A percentile compares a stretch with the other conserved stretches of the same genome.
Evolutionary conservation across 306 rosid species (phyloP).

Genomic region (Gleditsia sinensis): DNA sequence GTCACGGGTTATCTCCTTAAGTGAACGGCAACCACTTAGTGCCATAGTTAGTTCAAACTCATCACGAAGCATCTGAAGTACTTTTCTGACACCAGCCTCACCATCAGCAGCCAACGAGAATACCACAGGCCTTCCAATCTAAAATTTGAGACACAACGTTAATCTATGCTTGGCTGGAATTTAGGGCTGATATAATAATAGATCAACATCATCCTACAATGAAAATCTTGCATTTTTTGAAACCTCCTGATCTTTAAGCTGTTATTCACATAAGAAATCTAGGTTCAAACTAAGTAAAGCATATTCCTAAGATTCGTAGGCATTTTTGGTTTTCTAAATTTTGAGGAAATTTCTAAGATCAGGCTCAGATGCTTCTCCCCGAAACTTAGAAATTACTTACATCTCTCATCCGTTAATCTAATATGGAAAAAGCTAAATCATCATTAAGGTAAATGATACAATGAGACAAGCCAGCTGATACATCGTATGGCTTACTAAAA

Average conservation of each 20-base stretch:
- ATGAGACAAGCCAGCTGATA: neutral
- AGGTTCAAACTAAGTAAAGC: too few relatives aligned
- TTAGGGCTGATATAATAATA: neutral
- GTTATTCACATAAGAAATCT: too few relatives aligned
- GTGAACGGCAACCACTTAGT: conserved; percentile 82
- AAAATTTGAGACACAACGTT: conserved; percentile 25
- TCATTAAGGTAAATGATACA: neutral
- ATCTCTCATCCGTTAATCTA: neutral
- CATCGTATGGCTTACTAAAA: neutral
- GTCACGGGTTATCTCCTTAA: conserved; percentile 83
- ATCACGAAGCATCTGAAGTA: conserved; percentile 72
- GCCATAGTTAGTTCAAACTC: conserved; percentile 96
- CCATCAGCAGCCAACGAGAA: conserved; percentile 92
- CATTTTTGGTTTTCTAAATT: neutral
- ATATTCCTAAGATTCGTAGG: too few relatives aligned
- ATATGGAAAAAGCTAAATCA: neutral
- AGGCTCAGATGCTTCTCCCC: neutral
- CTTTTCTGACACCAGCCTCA: conserved; percentile 90
- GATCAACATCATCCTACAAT: neutral
- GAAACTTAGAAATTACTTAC: neutral
- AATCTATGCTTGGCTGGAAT: conserved; percentile 12
- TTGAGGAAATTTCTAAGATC: neutral
- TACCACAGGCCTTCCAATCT: conserved; percentile 97
- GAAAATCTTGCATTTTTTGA: neutral
- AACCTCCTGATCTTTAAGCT: too few relatives aligned